Conservation (phyloP, 2,329 filamentous ascomycete genomes). For the Penicillium expansum region DNA sequence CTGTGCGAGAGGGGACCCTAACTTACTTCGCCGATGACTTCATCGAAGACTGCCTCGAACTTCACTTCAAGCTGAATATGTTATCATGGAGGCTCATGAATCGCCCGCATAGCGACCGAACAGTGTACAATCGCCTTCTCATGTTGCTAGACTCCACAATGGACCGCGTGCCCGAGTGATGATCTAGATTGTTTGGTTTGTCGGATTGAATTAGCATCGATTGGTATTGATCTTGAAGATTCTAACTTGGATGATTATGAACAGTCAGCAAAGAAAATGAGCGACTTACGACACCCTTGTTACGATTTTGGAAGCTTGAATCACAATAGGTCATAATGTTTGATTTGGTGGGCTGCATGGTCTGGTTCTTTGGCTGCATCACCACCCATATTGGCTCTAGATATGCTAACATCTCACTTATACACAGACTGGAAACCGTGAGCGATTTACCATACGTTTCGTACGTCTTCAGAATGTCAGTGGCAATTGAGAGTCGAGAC, state of each 20-base stretch:
- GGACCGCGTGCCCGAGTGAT: neutral
- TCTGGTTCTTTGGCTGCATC: too few relatives aligned
- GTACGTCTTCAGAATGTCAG: neutral
- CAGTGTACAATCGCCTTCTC: neutral
- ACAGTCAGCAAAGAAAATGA: neutral
- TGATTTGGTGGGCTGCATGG: neutral
- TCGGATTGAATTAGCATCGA: neutral
- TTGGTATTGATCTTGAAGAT: neutral
- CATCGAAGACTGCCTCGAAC: neutral
- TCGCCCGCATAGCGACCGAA: too few relatives aligned
- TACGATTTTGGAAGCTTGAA: neutral
- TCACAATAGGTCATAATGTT: neutral
- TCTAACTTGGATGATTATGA: neutral
- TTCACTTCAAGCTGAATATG: neutral
- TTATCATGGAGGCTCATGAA: neutral
- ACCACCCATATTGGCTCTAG: neutral
- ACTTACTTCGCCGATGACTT: neutral
- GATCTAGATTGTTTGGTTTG: neutral
- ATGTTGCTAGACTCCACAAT: neutral
- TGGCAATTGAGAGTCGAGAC: too few relatives aligned
- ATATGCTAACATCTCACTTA: neutral
- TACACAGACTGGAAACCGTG: neutral
- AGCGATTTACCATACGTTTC: too few relatives aligned
- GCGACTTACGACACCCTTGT: neutral
- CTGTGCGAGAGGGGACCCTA: neutral